Conservation (phyloP, 108 stramenopile species). For the Thalassiosira profunda region DNA sequence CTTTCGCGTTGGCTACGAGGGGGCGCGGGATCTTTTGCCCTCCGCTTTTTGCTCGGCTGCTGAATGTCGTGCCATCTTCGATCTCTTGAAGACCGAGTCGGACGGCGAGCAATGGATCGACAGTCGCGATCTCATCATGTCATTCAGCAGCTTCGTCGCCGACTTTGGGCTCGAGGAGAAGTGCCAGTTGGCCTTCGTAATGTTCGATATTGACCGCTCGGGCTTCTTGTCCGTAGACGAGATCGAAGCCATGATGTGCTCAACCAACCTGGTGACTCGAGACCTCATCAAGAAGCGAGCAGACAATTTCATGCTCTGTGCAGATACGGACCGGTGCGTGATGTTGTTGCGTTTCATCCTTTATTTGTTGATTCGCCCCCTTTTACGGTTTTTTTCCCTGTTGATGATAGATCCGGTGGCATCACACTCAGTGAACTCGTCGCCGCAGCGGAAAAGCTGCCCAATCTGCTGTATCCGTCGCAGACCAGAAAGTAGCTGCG, state of each 20-base stretch:
- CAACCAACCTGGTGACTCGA: conserved; percentile 60
- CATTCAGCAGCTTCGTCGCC: conserved; percentile 60
- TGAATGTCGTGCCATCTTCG: conserved; percentile 66
- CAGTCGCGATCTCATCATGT: conserved; percentile 69
- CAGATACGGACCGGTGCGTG: conserved; percentile 63
- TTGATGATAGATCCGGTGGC: no score
- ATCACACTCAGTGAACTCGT: conserved; percentile 83
- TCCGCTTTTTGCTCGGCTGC: conserved; percentile 57
- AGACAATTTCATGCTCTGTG: conserved; percentile 70
- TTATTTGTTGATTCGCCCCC: no score
- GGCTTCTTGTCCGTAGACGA: conserved; percentile 57
- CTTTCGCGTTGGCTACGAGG: conserved; percentile 37
- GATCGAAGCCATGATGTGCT: conserved; percentile 59
- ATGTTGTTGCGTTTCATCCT: no score
- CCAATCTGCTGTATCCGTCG: conserved; percentile 71
- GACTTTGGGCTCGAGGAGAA: conserved; percentile 54
- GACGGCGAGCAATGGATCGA: conserved; percentile 39
- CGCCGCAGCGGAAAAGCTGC: conserved; percentile 70
- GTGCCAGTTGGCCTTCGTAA: conserved; percentile 67
- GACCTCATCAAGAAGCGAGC: conserved; percentile 63
- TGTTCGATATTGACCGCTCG: conserved; percentile 75
- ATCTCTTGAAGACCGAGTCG: conserved; percentile 45
- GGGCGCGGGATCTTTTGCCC: conserved; percentile 53
- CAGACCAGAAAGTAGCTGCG: no score
- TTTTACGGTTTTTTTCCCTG: no score